Evolutionary conservation across 1,284 basidiomycete genomes (phyloP), one percentile per base, ranked within the genome.

Genomic region (Puccinia hordei): DNA sequence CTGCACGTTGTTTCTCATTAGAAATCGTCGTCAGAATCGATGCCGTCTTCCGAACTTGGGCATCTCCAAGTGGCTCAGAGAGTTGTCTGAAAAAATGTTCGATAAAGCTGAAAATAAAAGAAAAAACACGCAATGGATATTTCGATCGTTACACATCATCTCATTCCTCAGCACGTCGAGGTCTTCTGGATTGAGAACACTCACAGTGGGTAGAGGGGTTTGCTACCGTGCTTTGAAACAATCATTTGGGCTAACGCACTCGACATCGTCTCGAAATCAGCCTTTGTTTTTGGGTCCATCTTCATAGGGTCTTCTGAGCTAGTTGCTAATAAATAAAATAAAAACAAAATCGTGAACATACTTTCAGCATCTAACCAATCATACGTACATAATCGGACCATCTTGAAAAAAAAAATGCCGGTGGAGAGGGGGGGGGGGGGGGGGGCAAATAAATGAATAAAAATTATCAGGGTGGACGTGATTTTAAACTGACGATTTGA

Each of bases 211-310:
- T 78, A 78, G 12, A 78, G 53, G 9, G 76, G 65, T 53, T 78
- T 78, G 49, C 33, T 66, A 22, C 76, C 76, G 57, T 78, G 76
- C 57, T 71, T 78, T 13, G 76, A 78, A 55, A 78, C 53, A 19
- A 78, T 68, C 51, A 68, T 3, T 41, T 69, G 41, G 33, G 76
- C 30, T 24, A 78, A 35, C 33, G 63, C 76, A 27, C 30, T 78
- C 22, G 76, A 78, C 63, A 78, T 69, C 24, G 63, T 38, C 49
- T 78, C 76, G 65, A 78, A 78, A 44, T 78, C 76, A n/a, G 65
- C 76, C 55, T 78, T 78, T 22, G 76, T 78, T 46, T 59, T 78
- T 13, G 76, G 76, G 38, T 78, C 46, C 76, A 78, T 69, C 35
- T 68, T 69, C 46, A 78, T 41, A 17, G 76, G 76, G 35, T 78